Evolutionary conservation across 352 stramenopile genomes (phyloP), one percentile per base, ranked within the genome.

Genomic region (Phytopythium sindhum): DNA sequence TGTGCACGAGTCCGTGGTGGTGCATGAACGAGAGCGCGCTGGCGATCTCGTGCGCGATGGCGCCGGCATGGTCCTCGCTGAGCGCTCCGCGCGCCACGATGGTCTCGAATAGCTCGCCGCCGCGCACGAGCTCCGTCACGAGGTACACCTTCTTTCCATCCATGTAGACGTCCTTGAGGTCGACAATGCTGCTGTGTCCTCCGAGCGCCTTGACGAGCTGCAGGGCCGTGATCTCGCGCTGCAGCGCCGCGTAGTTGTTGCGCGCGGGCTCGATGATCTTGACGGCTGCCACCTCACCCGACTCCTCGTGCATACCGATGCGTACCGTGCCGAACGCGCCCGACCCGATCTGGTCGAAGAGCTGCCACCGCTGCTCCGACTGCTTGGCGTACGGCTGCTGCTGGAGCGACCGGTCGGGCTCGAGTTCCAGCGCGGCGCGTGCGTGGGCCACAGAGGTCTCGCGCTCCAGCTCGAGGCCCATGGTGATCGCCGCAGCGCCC

Each of bases 101-200:
- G 47, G 93, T 73, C 57, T 97, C 89, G 65, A 97, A 98, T 19
- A 98, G 73, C 64, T 98, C 92, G 8, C 89, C 90, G 60, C 93
- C 93, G 21, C 72, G 75, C 17, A 90, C 83, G 12, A 97, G 69
- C 57, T 98, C 92, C 17, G 91, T 97, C 11, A 97, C 84, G 39
- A 98, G 69, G 58, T 77, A 94, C 31, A 97, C 73, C 57, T 93
- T 85, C 19, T 73, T 78, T 26, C 78, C 77, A 52, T 93, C 79
- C 15, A 91, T 77, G 65, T 92, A 97, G 29, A 96, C 79, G 57
- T 97, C 88, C 8, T 80, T 73, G 41, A 97, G 66, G 24, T 83
- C 76, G 24, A 97, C 72, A 61, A 97, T 97, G 69, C 91, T 97
- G 37, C 72, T 71, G 75, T 97, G 90, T 26, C 86, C 86, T 52